Percentiles rank a stretch among this genome's conserved stretches.
These are phyloP conservation scores for Sisymbrium irio DNA, from an alignment of 345 rosid genomes.

Conservation along the genomic window DNA sequence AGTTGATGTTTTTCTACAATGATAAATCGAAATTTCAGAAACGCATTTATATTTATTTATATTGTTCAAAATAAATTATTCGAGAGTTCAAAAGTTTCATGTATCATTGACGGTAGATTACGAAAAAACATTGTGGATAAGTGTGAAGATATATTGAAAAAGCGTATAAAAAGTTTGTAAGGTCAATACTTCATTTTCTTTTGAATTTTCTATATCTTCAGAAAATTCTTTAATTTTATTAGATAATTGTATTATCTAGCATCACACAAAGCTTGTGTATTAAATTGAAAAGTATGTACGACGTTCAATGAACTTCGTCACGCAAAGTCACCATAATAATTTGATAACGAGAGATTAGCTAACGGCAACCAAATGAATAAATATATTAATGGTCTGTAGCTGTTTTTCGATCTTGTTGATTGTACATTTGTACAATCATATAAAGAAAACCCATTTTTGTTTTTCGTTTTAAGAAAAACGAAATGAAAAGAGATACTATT, in stretches of 20 bases:
- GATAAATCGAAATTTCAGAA: background rate
- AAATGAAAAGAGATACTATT: background rate
- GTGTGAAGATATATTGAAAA: background rate
- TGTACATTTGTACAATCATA: background rate
- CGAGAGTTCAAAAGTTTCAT: background rate
- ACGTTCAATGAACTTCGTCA: constrained; percentile 13
- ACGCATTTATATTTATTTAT: background rate
- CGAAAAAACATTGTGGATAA: constrained; percentile 17
- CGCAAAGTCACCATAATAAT: background rate
- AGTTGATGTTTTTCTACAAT: background rate
- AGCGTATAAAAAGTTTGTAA: background rate
- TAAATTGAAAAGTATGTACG: background rate
- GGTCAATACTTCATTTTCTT: background rate
- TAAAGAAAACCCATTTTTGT: background rate
- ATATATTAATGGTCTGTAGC: background rate
- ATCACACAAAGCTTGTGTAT: background rate
- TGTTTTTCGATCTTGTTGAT: constrained; percentile 2
- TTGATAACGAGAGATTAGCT: constrained; percentile 1
- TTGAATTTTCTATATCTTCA: background rate
- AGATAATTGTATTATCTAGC: background rate
- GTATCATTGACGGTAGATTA: background rate
- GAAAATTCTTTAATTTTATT: background rate
- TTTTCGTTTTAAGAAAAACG: too few species aligned
- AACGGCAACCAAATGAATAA: background rate
- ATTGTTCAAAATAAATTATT: background rate